A percentile compares a stretch with the other conserved stretches of the same genome.
Evolutionary conservation across 2,329 filamentous ascomycete genomes (phyloP).

Genomic region (Pseudofabraea citricarpa): DNA sequence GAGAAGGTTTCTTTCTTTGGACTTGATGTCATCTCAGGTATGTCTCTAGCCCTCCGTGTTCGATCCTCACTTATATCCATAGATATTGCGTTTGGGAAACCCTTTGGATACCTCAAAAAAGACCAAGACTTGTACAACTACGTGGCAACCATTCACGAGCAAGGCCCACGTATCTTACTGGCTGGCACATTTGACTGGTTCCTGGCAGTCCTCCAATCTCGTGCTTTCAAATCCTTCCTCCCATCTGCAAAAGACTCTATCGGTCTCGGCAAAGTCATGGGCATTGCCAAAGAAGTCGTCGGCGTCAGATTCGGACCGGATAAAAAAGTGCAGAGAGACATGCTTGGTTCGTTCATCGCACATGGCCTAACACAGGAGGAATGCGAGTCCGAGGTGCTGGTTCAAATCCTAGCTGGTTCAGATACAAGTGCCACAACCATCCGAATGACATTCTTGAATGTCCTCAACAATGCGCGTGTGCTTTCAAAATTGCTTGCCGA

Average conservation of each 20-base stretch:
- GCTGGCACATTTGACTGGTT: slow-evolving; percentile 38
- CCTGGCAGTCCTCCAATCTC: slow-evolving; percentile 34
- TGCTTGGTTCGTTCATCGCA: slow-evolving; percentile 46
- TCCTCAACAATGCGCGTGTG: slow-evolving; percentile 6
- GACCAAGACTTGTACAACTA: slow-evolving; percentile 45
- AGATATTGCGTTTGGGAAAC: slow-evolving; percentile 42
- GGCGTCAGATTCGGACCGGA: slow-evolving; percentile 36
- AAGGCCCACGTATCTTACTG: slow-evolving; percentile 38
- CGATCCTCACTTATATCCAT: neutral
- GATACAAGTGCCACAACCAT: slow-evolving; percentile 53
- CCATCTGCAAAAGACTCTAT: slow-evolving; percentile 34
- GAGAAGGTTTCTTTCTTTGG: slow-evolving; percentile 48
- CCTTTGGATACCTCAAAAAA: slow-evolving; percentile 42
- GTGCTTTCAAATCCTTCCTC: slow-evolving; percentile 32
- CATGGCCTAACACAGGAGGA: slow-evolving; percentile 27
- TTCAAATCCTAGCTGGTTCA: slow-evolving; percentile 43
- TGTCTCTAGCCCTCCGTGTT: neutral
- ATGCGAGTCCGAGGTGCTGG: slow-evolving; percentile 3
- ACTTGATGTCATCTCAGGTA: slow-evolving; percentile 45
- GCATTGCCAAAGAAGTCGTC: slow-evolving; percentile 39
- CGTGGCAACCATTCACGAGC: slow-evolving; percentile 36
- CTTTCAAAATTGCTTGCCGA: slow-evolving; percentile 6
- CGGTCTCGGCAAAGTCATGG: slow-evolving; percentile 35
- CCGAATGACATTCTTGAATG: slow-evolving; percentile 15
- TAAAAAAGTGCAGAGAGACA: slow-evolving; percentile 41